phyloP scores from a whole-genome alignment of 2,329 filamentous ascomycete species.

The Volutella citrinella region DNA sequence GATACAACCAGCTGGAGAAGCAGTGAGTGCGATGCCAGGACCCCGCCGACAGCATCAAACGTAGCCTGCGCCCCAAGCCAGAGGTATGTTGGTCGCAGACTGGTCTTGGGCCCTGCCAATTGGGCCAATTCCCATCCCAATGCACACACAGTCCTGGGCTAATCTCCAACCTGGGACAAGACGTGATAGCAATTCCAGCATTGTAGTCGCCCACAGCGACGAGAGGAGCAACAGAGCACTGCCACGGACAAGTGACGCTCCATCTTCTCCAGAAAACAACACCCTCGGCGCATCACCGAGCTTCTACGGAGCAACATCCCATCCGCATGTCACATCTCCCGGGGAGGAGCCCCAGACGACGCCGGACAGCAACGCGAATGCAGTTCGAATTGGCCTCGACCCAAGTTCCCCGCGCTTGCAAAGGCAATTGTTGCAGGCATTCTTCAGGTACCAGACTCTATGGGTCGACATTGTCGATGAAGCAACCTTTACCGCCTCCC shows the following conservation, averaged over 20 bases:
- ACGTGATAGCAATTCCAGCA: no score
- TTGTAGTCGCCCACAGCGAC: background rate
- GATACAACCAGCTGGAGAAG: no score
- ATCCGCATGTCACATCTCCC: slow-evolving; percentile 9
- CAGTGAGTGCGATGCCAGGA: background rate
- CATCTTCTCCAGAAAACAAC: background rate
- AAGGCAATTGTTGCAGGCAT: slow-evolving; percentile 6
- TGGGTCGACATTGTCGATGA: slow-evolving; percentile 13
- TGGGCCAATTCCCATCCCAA: background rate
- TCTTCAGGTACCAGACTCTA: slow-evolving; percentile 10
- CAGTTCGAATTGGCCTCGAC: slow-evolving; percentile 8
- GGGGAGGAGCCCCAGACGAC: background rate
- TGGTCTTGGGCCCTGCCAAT: background rate
- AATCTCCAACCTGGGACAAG: no score
- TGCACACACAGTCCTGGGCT: background rate
- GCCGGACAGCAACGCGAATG: slow-evolving; percentile 1
- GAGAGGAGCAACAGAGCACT: background rate
- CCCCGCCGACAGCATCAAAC: background rate
- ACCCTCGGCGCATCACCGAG: slow-evolving; percentile 1
- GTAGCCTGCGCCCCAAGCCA: background rate
- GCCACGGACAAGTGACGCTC: background rate
- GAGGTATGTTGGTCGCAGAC: background rate
- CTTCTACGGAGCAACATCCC: slow-evolving; percentile 11
- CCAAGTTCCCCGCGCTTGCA: slow-evolving; percentile 4
- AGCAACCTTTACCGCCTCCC: slow-evolving; percentile 2